These are phyloP conservation scores for Clonostachys chloroleuca DNA, from an alignment of 2,329 filamentous ascomycete species.

Conservation along the genomic window DNA sequence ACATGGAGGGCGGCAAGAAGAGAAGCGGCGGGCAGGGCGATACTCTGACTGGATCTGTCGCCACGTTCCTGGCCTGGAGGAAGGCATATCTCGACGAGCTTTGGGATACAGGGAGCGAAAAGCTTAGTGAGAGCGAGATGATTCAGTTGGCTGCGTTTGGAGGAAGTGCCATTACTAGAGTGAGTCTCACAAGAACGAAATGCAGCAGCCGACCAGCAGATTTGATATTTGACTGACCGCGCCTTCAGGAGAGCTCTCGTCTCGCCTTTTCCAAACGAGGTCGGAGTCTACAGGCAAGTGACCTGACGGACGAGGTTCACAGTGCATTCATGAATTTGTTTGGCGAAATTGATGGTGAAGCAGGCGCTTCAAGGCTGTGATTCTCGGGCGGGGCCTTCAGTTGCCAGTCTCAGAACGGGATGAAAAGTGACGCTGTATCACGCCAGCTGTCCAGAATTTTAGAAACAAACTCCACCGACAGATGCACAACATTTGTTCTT, in stretches of 20 bases:
- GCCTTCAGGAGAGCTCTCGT: slow-evolving; percentile 69
- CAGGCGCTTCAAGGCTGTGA: slow-evolving; percentile 26
- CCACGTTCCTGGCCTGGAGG: slow-evolving; percentile 84
- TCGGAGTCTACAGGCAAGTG: slow-evolving; percentile 84
- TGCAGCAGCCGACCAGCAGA: background rate
- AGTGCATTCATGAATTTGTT: slow-evolving; percentile 75
- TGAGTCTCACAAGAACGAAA: slow-evolving; percentile 27
- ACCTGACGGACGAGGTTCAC: slow-evolving; percentile 88
- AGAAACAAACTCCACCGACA: no score
- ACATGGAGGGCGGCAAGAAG: slow-evolving; percentile 79
- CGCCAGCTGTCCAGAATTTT: no score
- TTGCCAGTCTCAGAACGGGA: no score
- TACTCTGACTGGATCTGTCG: slow-evolving; percentile 85
- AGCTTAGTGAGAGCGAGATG: slow-evolving; percentile 50
- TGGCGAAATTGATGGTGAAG: slow-evolving; percentile 57
- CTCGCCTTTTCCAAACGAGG: slow-evolving; percentile 83
- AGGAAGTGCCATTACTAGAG: slow-evolving; percentile 81
- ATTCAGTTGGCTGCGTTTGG: slow-evolving; percentile 80
- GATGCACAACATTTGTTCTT: no score
- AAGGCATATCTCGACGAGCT: slow-evolving; percentile 79
- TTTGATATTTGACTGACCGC: background rate
- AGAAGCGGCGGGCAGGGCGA: slow-evolving; percentile 93
- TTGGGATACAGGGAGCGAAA: slow-evolving; percentile 57
- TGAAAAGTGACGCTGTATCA: no score
- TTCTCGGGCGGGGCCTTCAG: no score